Percentiles rank a stretch among this genome's conserved stretches.
These are phyloP conservation scores for Trichophyton schoenleinii DNA, from an alignment of 2,329 filamentous ascomycete genomes.

Conservation along the genomic window DNA sequence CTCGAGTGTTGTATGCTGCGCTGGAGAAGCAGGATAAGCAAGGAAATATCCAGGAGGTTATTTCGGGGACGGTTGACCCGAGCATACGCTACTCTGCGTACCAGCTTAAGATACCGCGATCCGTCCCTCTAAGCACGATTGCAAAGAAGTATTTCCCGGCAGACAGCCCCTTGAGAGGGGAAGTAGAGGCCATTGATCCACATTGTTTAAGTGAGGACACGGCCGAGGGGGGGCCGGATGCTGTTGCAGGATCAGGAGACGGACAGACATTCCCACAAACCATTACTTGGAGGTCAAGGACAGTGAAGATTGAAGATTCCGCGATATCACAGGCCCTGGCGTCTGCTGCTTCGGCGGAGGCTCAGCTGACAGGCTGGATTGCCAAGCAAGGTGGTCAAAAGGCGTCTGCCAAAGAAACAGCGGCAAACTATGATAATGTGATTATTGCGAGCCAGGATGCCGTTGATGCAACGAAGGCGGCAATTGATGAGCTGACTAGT, in stretches of 20 bases:
- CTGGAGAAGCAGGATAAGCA: constrained; percentile 52
- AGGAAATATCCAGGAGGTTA: constrained; percentile 73
- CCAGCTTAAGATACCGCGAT: constrained; percentile 75
- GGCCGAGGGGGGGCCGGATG: constrained; percentile 28
- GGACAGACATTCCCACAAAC: constrained; percentile 51
- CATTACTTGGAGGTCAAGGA: constrained; percentile 73
- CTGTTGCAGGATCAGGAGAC: constrained; percentile 33
- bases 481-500: constrained; percentile 75
- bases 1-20: constrained; percentile 70
- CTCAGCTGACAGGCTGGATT: constrained; percentile 38
- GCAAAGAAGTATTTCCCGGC: constrained; percentile 65
- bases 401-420: constrained; percentile 47
- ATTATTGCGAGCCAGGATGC: constrained; percentile 85
- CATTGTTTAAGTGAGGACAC: constrained; percentile 51
- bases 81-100: constrained; percentile 92
- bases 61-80: constrained; percentile 77
- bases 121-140: constrained; percentile 65
- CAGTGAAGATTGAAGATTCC: constrained; percentile 82
- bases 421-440: constrained; percentile 80
- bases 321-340: constrained; percentile 77
- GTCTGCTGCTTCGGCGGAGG: constrained; percentile 47
- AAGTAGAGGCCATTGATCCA: constrained; percentile 59
- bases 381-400: constrained; percentile 29
- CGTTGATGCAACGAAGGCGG: constrained; percentile 82
- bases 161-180: constrained; percentile 46